These are phyloP conservation scores for Gastrolobium bilobum DNA, from an alignment of 306 rosid species.

Conservation along the genomic window DNA sequence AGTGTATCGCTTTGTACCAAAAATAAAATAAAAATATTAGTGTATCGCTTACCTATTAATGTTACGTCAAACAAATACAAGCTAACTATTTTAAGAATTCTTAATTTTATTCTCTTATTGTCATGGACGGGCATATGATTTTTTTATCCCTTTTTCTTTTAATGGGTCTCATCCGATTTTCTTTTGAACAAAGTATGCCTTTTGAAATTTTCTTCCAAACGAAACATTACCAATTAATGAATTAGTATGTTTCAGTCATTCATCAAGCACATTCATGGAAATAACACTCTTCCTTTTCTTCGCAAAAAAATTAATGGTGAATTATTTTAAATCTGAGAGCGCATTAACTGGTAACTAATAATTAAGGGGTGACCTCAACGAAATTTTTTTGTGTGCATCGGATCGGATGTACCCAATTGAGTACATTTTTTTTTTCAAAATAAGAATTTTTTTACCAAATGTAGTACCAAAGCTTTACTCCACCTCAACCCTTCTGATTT, in stretches of 20 bases:
- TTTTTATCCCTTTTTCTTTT: neutral
- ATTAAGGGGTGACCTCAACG: no score
- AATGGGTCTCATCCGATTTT: neutral
- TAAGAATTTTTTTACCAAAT: no score
- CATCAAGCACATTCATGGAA: no score
- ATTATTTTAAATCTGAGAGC: no score
- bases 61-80: conserved; percentile 21
- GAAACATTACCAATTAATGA: neutral
- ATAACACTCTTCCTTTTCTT: no score
- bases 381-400: no score
- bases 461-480: no score
- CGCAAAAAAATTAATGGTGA: no score
- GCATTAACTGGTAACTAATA: no score
- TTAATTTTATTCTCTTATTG: neutral
- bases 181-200: neutral
- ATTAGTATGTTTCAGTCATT: neutral
- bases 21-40: no score
- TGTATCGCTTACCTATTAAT: conserved; percentile 11
- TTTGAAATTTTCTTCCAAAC: neutral
- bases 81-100: neutral
- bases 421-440: no score
- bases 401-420: no score
- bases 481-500: conserved; percentile 11
- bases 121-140: neutral
- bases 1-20: conserved; percentile 33